Evolutionary conservation across 139 green algal genomes (phyloP).

Genomic region (Asterochloris sp.): DNA sequence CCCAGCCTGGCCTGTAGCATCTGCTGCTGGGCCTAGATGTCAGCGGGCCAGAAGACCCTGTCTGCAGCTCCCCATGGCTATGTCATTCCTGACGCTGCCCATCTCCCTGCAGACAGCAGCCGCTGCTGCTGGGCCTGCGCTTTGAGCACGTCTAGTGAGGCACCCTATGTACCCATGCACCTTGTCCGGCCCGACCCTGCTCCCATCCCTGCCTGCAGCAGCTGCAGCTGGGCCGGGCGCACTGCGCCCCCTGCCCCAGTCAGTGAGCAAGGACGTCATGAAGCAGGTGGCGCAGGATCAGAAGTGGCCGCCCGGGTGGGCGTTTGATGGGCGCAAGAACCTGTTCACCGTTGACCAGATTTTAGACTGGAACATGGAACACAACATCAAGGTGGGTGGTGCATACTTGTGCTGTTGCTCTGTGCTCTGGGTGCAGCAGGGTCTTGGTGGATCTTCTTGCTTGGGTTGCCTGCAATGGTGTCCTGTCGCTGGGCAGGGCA

Average conservation of each 20-base stretch:
- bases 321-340: constrained; percentile 20
- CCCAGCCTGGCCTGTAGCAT: too few species aligned
- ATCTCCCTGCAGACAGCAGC: not conserved
- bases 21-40: too few species aligned
- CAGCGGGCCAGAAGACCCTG: not conserved
- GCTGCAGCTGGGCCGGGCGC: constrained; percentile 3
- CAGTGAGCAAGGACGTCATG: constrained; percentile 13
- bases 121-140: too few species aligned
- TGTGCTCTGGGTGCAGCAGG: not conserved
- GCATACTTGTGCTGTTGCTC: not conserved
- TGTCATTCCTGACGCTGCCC: not conserved
- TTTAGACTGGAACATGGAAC: constrained; percentile 3
- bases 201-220: not conserved
- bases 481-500: too few species aligned
- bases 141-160: not conserved
- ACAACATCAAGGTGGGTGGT: constrained; percentile 1
- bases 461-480: too few species aligned
- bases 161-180: not conserved
- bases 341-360: constrained; percentile 4
- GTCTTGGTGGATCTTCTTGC: not conserved
- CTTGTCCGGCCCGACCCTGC: not conserved
- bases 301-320: constrained; percentile 7
- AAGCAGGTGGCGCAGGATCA: not conserved
- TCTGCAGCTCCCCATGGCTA: not conserved
- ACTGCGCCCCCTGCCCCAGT: constrained; percentile 1